Conservation (phyloP, 2,329 filamentous ascomycete species). For the Thelonectria blattea region DNA sequence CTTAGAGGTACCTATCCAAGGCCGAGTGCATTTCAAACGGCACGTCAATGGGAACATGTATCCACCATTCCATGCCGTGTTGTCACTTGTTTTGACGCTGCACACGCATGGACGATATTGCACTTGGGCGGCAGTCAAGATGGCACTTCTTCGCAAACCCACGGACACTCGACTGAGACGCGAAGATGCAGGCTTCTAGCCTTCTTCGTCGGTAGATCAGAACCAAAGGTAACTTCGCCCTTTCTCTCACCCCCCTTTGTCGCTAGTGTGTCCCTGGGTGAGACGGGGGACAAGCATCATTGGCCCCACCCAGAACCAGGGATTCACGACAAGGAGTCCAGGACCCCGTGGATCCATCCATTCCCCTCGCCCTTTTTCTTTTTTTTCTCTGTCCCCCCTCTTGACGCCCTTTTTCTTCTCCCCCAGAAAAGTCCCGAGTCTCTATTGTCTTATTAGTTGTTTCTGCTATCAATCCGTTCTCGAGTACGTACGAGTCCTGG, state of each 20-base stretch:
- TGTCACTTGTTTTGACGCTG: too few species aligned
- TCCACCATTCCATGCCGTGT: background rate
- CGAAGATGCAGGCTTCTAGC: background rate
- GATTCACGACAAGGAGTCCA: constrained; percentile 21
- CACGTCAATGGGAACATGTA: background rate
- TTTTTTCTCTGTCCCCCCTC: background rate
- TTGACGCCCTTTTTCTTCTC: background rate
- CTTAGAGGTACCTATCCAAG: background rate
- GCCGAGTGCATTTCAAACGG: constrained; percentile 10
- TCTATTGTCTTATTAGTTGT: constrained; percentile 1
- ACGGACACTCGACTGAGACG: background rate
- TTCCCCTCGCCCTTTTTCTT: constrained; percentile 1
- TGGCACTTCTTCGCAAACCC: background rate
- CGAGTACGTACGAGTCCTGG: background rate
- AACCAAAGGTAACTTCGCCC: constrained; percentile 6
- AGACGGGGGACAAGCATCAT: constrained; percentile 22
- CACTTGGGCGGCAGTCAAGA: background rate
- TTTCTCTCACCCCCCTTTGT: constrained; percentile 4
- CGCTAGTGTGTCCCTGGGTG: constrained; percentile 17
- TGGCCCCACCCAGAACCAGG: constrained; percentile 18
- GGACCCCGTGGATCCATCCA: constrained; percentile 26
- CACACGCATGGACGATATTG: too few species aligned
- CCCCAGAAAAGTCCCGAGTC: constrained; percentile 1
- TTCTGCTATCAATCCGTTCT: constrained; percentile 12
- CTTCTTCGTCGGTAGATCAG: constrained; percentile 7